phyloP scores from a whole-genome alignment of 495 filamentous ascomycete genomes.

The Articulospora tetracladia region DNA sequence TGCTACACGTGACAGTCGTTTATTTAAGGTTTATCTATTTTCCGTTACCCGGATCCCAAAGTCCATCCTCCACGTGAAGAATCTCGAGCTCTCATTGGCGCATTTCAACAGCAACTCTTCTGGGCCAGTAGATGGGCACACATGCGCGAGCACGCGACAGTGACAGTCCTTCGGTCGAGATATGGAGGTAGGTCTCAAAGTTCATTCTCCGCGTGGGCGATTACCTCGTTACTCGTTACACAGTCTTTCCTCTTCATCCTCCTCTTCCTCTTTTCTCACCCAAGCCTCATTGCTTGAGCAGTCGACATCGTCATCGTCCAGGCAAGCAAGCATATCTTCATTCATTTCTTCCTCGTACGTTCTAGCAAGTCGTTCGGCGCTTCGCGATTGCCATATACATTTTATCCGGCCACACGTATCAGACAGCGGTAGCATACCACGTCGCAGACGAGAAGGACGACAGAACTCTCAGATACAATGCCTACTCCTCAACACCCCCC shows the following conservation, averaged over 20 bases:
- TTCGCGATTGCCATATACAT: background rate
- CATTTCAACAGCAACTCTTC: background rate
- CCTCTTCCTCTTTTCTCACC: background rate
- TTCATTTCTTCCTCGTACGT: too few species aligned
- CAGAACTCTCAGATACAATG: slow-evolving; percentile 38
- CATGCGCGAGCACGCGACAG: background rate
- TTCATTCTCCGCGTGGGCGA: background rate
- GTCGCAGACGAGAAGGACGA: background rate
- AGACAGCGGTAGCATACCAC: background rate
- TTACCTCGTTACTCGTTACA: background rate
- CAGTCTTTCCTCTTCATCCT: background rate
- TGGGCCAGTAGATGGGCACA: background rate
- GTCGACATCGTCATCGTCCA: too few species aligned
- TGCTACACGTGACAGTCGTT: background rate
- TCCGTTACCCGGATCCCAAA: background rate
- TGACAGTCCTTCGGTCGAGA: background rate
- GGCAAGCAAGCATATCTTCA: too few species aligned
- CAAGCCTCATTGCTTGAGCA: too few species aligned
- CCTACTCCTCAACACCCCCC: slow-evolving; percentile 68
- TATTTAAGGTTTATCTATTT: background rate
- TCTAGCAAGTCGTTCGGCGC: too few species aligned
- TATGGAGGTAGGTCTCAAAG: background rate
- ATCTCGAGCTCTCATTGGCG: background rate
- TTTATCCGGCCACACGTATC: background rate
- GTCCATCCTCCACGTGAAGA: background rate